phyloP scores from a whole-genome alignment of 768 basidiomycete species.

The Boletus reticulatus region DNA sequence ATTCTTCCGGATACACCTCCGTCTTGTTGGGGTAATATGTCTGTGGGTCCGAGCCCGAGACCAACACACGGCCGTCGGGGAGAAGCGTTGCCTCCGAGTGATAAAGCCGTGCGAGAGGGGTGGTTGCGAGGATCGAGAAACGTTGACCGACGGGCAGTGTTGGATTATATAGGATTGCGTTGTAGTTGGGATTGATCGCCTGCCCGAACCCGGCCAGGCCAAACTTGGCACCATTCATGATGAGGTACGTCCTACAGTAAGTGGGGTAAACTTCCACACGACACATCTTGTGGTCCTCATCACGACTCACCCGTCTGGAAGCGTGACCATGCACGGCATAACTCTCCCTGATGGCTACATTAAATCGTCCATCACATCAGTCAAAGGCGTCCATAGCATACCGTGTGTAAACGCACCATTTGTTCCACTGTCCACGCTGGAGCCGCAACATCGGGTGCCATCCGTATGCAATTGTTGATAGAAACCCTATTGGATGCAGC shows the following conservation, averaged over 20 bases:
- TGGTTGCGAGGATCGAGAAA: conserved; percentile 62
- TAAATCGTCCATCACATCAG: not conserved
- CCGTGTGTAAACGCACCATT: conserved; percentile 52
- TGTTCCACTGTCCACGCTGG: conserved; percentile 72
- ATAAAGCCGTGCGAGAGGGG: conserved; percentile 73
- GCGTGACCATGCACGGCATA: conserved; percentile 72
- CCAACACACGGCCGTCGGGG: conserved; percentile 69
- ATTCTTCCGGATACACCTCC: conserved; percentile 65
- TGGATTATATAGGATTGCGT: conserved; percentile 71
- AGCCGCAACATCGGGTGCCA: conserved; percentile 59
- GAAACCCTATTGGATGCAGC: conserved; percentile 50
- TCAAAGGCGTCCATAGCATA: not conserved
- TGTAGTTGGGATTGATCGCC: conserved; percentile 58
- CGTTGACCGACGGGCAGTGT: conserved; percentile 55
- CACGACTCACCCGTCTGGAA: conserved; percentile 43
- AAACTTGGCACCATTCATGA: conserved; percentile 69
- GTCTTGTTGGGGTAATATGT: conserved; percentile 39
- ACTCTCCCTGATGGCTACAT: conserved; percentile 66
- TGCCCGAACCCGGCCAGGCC: conserved; percentile 76
- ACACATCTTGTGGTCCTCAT: too few relatives aligned
- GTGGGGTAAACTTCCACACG: not conserved
- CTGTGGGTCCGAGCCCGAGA: conserved; percentile 76
- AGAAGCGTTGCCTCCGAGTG: conserved; percentile 77
- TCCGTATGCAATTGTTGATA: conserved; percentile 68
- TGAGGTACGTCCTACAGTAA: conserved; percentile 66